Evolutionary conservation across 2,329 filamentous ascomycete genomes (phyloP), one percentile per base, ranked within the genome.

Genomic region (Septoria linicola): DNA sequence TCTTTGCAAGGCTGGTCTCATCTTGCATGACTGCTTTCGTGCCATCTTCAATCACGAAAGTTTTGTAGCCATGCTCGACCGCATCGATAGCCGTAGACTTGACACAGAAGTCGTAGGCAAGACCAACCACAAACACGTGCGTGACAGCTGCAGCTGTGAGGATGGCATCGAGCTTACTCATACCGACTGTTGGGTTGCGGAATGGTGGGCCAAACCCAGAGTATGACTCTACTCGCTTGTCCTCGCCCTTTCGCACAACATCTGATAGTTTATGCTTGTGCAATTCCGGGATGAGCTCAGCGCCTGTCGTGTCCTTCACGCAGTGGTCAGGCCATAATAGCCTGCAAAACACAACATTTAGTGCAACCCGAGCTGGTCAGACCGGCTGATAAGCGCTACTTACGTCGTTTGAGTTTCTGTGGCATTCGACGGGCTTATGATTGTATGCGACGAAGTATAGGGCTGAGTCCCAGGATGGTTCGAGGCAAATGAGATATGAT

Each of bases 271-370:
- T 76, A 6, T 65, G 62, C 11, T 66, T 53, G 42, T 89, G 74
- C 1, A 97, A 77, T 66, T 90, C 89, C 0, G 84, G 79, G 5
- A 93, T 77, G 17, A 97, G 75, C 42, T 82, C 79, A 0, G 88
- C 84, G 8, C 93, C 93, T 1, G 75, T 69, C 0, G 87, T 88
- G 37, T 76, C 76, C 64, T 89, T 85, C 7, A 97, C 80, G 72
- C 93, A 97, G 73, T 99, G 93, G 17, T 82, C 81, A 0, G 93
- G 93, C 93, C 93, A 99, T 8, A 99, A 78, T 3, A 81, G 79
- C 30, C 87, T 87, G 30, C 35, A 85, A 19, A 19, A 16, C 41
- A 25, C 23, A 10, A 27, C 5, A 27, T 10, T 51, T 5, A 55
- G 49, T 25, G n/a, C 21, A 46, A 6, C 2, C 31, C 14, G 14